Base-by-base conservation (phyloP, 257 asterid species). In the Solanum dulcamara region DNA sequence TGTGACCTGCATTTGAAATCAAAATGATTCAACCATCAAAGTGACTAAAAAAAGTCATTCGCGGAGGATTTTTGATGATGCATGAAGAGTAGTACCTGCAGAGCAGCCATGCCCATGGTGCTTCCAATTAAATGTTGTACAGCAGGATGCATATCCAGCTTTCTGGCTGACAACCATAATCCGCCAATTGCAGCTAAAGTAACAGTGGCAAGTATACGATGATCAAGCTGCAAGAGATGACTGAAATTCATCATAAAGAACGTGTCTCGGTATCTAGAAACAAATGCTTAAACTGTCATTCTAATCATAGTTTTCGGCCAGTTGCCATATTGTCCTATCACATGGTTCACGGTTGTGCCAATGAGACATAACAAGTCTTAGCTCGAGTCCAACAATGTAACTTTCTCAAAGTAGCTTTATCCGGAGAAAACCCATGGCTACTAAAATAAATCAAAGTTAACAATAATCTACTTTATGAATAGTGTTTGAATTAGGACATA, bases 171-270 rank as follows among this genome's bases (percentile, higher is more conserved):
- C 95, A 91, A 90, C 98, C 98, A 95, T 88, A 96, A 84, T 67
- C 94, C 96, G 81, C 92, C 90, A 35, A 96, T 89, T 50, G 97
- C 92, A 84, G 86, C 88, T 86, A 96, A 89, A 24, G 99, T 91
- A 51, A 97, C 91, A 85, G 95, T 92, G 81, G 99, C 99, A n/a
- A 96, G 98, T 72, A 95, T 90, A 53, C 99, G 95, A 89, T 96
- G 98, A 86, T 96, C 97, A 77, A 96, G 94, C 98, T 95, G 92
- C 83, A 71, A 26, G 84, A 12, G 30, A 22, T 40, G 14, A 71
- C 22, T n/a, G 37, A 75, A 68, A 32, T 84, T 46, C 66, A 50
- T 46, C 9, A 46, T 68, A 1, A n/a, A 38, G 53, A 33, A 13
- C 68, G n/a, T 30, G 2, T 67, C 6, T n/a, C n/a, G 67, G 26